Evolutionary conservation across 331 rosid genomes (phyloP), one percentile per base, ranked within the genome.

Genomic region (Malus hybrid): DNA sequence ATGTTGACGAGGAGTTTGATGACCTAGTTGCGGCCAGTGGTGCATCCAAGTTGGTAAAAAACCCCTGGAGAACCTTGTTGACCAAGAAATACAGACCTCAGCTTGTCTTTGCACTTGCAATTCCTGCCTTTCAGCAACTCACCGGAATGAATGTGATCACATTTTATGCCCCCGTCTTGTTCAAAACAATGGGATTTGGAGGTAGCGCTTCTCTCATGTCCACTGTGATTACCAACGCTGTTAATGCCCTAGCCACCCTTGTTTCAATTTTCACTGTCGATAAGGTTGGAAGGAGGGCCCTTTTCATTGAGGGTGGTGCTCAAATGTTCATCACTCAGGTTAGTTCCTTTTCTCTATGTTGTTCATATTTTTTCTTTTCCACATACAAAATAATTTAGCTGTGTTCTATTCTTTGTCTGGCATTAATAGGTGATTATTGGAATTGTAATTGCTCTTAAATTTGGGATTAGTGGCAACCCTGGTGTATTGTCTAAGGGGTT

Each of bases 161-260:
- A 6, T 55, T 76, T 16, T 67, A 76, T 7, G 80, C 74, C 0
- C 73, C 67, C 5, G 72, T 75, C 2, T 48, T 75, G 65, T 75
- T 75, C 72, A 74, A 48, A 48, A 75, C 72, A 29, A 72, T 90
- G 46, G 97, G 96, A 7, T 90, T 90, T 18, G 92, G 90, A 67
- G 77, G 76, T 67, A 78, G 67, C 2, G 93, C 93, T 77, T 87
- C 96, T 2, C 93, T 92, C 66, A 83, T 90, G 88, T 88, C 96
- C 18, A 85, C 94, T 0, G 82, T 86, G 22, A 93, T 93, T 44
- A 90, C 86, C 42, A 91, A 92, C 6, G 13, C 64, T 59, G 84
- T 86, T 74, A 90, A 90, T 34, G 85, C 82, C 3, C 11, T 86
- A 19, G 87, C 93, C 6, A 92, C 97, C 5, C 0, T 90, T 1